Percentiles rank a stretch among this genome's conserved stretches.
These are phyloP conservation scores for Mycena vulgaris DNA, from an alignment of 768 basidiomycete genomes.

Conservation along the genomic window DNA sequence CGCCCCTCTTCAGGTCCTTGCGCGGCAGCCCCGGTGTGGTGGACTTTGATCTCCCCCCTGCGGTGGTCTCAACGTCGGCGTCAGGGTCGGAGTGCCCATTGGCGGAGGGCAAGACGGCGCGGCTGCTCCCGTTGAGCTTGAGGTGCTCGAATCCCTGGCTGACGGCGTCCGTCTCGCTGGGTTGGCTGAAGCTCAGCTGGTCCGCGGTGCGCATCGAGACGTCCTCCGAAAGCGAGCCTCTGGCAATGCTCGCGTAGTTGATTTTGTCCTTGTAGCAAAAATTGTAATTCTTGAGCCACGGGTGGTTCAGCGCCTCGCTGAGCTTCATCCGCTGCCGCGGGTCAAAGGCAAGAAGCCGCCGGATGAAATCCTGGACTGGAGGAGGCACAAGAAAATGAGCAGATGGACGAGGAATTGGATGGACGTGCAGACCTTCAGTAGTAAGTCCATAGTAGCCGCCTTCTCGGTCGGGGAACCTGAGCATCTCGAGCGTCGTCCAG, in stretches of 20 bases:
- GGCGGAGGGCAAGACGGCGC: not conserved
- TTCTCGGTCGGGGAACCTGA: not conserved
- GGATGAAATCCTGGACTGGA: conserved; percentile 79
- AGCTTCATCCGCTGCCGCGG: conserved; percentile 82
- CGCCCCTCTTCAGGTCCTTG: conserved; percentile 46
- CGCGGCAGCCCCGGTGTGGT: no score
- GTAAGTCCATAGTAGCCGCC: not conserved
- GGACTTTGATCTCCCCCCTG: no score
- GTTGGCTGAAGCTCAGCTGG: conserved; percentile 37
- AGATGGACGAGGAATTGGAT: conserved; percentile 12
- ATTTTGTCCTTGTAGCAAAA: not conserved
- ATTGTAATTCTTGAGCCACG: conserved; percentile 71
- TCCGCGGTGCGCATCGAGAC: conserved; percentile 32
- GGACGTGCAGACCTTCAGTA: not conserved
- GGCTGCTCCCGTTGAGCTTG: conserved; percentile 20
- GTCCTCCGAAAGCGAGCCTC: conserved; percentile 38
- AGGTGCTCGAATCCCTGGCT: conserved; percentile 40
- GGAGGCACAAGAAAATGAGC: not conserved
- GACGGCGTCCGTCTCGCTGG: conserved; percentile 33
- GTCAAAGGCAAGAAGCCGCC: conserved; percentile 72
- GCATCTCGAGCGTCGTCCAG: conserved; percentile 65
- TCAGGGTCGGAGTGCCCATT: not conserved
- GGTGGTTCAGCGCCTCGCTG: conserved; percentile 75
- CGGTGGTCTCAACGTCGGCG: not conserved
- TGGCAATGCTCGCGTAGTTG: conserved; percentile 24